Base-by-base conservation (phyloP, 1,284 basidiomycete genomes). In the Trametes pubescens region DNA sequence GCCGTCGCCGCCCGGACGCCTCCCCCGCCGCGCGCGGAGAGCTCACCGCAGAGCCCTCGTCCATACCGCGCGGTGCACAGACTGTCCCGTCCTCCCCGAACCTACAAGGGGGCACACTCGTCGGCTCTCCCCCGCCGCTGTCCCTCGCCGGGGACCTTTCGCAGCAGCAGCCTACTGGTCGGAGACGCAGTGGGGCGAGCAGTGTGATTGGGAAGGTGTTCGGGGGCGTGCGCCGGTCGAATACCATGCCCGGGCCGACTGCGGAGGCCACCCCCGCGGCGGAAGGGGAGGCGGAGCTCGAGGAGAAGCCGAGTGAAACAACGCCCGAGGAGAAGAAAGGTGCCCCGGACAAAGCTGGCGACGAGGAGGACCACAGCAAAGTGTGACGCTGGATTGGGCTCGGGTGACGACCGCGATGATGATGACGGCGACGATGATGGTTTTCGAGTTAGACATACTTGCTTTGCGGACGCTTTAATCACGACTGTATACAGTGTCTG, bases 171-270 rank as follows among this genome's bases (percentile, higher is more conserved):
- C 34, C 14, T 18, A n/a, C 48, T 8, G 47, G 37, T 32, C 46
- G 52, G 11, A 51, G 51, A 44, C 57, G 53, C 16, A 58, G 57
- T 38, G 55, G 53, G 10, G 61, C 58, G 22, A 54, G 57, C 35
- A 59, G 38, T 46, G 59, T 64, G 57, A 53, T 65, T 11, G 64
- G 67, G 44, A 68, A 68, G 65, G 52, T 68, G 65, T 64, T 68
- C 18, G 59, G 64, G 29, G 60, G 54, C 21, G 65, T 54, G 47
- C 53, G 61, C 40, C 57, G 67, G 34, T 43, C 62, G 43, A 62
- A 64, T 26, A 64, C 67, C 34, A 44, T 66, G 24, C 65, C 65
- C 40, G 57, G 43, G 38, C 32, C 61, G 10, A 37, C 47, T 4
- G 48, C 4, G 18, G 59, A 61, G 29, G 18, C 5, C 1, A 35